Conservation (phyloP, 1,139 yeast genomes). For the Debaryomyces robertsiae region DNA sequence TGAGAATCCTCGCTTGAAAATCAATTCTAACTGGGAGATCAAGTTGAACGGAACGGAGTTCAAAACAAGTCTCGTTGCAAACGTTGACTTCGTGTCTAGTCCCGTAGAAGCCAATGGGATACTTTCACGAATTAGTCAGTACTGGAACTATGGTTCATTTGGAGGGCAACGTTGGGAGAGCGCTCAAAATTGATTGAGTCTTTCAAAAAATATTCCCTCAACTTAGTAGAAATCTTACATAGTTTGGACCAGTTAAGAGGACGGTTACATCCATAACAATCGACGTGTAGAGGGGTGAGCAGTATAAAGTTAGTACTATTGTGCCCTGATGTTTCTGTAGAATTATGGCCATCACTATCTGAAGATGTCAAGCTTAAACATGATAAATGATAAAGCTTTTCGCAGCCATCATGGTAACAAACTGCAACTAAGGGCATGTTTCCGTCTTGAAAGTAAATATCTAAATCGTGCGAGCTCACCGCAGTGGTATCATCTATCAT, state of each 20-base stretch:
- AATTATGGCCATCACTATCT: not conserved
- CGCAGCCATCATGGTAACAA: conserved; percentile 39
- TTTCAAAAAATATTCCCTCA: conserved; percentile 23
- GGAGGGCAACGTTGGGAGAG: not conserved
- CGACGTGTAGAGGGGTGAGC: conserved; percentile 42
- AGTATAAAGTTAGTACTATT: not conserved
- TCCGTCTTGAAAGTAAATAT: conserved; percentile 11
- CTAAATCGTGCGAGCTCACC: conserved; percentile 9
- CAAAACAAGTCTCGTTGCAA: not conserved
- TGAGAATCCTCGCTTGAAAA: conserved; percentile 54
- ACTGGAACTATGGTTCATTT: too few species aligned
- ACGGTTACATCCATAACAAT: conserved; percentile 43
- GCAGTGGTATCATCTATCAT: conserved; percentile 23
- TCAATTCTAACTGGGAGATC: conserved; percentile 56
- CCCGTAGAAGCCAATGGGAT: not conserved
- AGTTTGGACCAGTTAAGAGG: conserved; percentile 43
- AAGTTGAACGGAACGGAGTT: conserved; percentile 10
- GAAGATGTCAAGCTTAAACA: conserved; percentile 39
- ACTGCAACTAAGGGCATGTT: conserved; percentile 30
- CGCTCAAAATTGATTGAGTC: conserved; percentile 6
- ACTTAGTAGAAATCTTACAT: conserved; percentile 36
- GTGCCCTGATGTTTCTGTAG: not conserved
- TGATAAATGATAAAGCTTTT: conserved; percentile 39
- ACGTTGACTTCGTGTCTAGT: too few species aligned
- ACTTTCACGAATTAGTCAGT: not conserved